Evolutionary conservation across 1,284 basidiomycete genomes (phyloP), one percentile per base, ranked within the genome.

Genomic region (Cryptococcus sp.): DNA sequence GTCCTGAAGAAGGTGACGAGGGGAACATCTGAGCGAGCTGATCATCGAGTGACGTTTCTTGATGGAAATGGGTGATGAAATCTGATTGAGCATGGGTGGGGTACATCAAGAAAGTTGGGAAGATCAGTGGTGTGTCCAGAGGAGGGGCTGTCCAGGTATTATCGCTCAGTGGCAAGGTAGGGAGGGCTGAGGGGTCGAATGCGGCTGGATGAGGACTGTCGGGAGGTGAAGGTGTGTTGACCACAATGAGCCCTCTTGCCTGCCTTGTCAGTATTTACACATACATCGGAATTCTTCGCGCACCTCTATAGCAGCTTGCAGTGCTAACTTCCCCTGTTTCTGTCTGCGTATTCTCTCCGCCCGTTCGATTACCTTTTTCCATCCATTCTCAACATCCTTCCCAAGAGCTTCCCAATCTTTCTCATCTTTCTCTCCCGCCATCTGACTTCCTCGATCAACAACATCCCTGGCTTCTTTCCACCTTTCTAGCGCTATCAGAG

Each of bases 51-150:
- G 89, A 82, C 1, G 88, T 86, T 59, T 87, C 82, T 72, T 97
- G 92, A 63, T 86, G 81, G 76, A 92, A 97, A 51, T 86, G 80
- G 13, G 86, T 80, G 61, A 97, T 88, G 53, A 93, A 80, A 75
- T 99, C 93, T 45, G 90, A 88, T 22, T 84, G 89, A 25, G 85
- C 82, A 64, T 93, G 80, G 72, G 91, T 85, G 1, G 96, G 96
- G 72, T 98, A 97, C 55, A 97, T 80, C 72, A 98, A 85, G 76
- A 96, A 88, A 19, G 88, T 85, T 4, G 94, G 92, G 67, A 96
- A 78, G 54, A 94, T 77, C 47, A 98, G 76, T 0, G 87, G 83
- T 67, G 76, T 86, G 78, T 63, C 61, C 7, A 63, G 83, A 76
- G 67, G 64, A 0, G 74, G 68, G 1, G 45, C 81, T 64, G 67